Evolutionary conservation across 2,329 filamentous ascomycete genomes (phyloP).

Genomic region (Lasiodiplodia hormozganensis): DNA sequence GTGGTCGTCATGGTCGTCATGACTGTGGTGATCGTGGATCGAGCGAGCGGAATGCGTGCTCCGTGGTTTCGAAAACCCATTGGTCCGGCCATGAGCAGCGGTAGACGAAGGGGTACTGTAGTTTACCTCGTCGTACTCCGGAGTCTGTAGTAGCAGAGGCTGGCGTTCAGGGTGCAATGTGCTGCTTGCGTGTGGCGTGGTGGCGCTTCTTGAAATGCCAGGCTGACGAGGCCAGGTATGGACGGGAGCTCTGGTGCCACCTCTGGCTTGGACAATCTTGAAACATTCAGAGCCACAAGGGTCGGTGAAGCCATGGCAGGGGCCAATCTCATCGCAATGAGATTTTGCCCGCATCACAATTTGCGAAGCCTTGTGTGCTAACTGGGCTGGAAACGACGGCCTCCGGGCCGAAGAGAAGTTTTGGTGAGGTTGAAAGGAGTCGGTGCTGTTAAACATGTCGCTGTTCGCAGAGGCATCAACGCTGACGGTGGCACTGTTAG

Average conservation of each 20-base stretch:
- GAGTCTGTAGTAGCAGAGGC: slow-evolving; percentile 39
- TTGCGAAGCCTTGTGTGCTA: slow-evolving; percentile 55
- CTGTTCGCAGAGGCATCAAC: slow-evolving; percentile 23
- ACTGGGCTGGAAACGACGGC: slow-evolving; percentile 50
- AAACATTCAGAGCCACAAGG: slow-evolving; percentile 68
- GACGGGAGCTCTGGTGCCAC: slow-evolving; percentile 36
- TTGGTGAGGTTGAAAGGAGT: slow-evolving; percentile 14
- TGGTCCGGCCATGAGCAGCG: slow-evolving; percentile 29
- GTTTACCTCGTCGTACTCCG: slow-evolving; percentile 5
- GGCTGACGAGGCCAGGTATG: slow-evolving; percentile 19
- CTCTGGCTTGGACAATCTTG: slow-evolving; percentile 54
- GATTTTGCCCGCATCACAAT: slow-evolving; percentile 58
- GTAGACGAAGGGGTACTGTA: slow-evolving; percentile 32
- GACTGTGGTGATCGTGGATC: slow-evolving; percentile 28
- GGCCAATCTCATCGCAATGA: slow-evolving; percentile 63
- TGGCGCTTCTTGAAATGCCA: slow-evolving; percentile 12
- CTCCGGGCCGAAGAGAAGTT: slow-evolving; percentile 32
- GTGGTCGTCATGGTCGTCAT: slow-evolving; percentile 21
- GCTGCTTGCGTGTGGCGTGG: not conserved
- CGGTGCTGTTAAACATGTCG: slow-evolving; percentile 23
- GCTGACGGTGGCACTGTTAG: slow-evolving; percentile 20
- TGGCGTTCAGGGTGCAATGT: slow-evolving; percentile 32
- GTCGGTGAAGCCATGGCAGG: slow-evolving; percentile 68
- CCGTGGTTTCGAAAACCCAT: slow-evolving; percentile 12
- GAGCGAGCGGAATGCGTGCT: slow-evolving; percentile 12